These are phyloP conservation scores for Pholiota conissans DNA, from an alignment of 768 basidiomycete genomes.

Conservation along the genomic window DNA sequence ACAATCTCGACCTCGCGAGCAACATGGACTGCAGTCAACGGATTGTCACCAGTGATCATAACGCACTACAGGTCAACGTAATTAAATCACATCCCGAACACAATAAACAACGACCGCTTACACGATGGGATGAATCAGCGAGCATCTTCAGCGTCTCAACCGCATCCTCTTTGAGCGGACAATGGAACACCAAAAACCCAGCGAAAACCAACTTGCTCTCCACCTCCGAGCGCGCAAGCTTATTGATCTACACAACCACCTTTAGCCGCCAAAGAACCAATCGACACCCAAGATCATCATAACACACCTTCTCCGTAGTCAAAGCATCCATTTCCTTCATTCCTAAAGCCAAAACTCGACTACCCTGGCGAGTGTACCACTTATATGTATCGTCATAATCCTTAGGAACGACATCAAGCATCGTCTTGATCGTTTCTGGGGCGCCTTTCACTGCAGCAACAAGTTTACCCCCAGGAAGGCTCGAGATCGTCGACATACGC, in stretches of 20 bases:
- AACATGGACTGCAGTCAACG: conserved; percentile 94
- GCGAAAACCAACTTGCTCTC: conserved; percentile 81
- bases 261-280: background rate
- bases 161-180: conserved; percentile 93
- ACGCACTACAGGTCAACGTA: conserved; percentile 62
- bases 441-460: conserved; percentile 91
- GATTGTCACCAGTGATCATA: conserved; percentile 99
- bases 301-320: conserved; percentile 67
- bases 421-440: conserved; percentile 91
- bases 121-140: conserved; percentile 93
- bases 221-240: conserved; percentile 76
- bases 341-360: conserved; percentile 90
- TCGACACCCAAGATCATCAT: background rate
- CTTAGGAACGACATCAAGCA: conserved; percentile 73
- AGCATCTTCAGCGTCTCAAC: conserved; percentile 91
- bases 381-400: conserved; percentile 95
- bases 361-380: conserved; percentile 90
- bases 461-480: conserved; percentile 58
- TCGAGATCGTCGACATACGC: conserved; percentile 90
- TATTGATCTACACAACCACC: conserved; percentile 68
- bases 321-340: conserved; percentile 80
- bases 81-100: background rate
- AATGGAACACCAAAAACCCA: conserved; percentile 99
- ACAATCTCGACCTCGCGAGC: conserved; percentile 97
- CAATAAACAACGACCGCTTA: conserved; percentile 39